phyloP scores from a whole-genome alignment of 352 stramenopile species.

The Globisporangium abappressorium region DNA sequence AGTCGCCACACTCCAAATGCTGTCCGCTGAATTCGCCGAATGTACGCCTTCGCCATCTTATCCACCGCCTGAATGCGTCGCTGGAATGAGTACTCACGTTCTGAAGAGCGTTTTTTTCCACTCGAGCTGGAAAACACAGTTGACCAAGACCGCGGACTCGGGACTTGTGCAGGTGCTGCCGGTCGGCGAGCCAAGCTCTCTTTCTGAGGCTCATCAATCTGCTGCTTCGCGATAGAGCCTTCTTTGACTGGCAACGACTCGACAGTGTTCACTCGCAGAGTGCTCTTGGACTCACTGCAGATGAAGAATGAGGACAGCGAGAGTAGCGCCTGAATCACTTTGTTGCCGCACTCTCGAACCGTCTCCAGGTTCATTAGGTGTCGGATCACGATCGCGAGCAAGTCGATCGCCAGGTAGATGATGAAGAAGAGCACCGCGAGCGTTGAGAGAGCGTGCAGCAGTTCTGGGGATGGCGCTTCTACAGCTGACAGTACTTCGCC shows the following conservation, averaged over 20 bases:
- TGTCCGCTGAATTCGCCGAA: neutral
- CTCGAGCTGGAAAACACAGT: constrained; percentile 1
- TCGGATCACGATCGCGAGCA: constrained; percentile 16
- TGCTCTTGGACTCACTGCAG: constrained; percentile 11
- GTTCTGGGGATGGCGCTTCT: constrained; percentile 12
- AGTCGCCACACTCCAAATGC: constrained; percentile 15
- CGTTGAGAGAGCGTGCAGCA: constrained; percentile 16
- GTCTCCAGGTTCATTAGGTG: neutral
- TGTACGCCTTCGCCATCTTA: neutral
- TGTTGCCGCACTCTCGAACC: neutral
- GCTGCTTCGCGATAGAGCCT: neutral
- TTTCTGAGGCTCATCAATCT: neutral
- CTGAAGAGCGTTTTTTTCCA: neutral
- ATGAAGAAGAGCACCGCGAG: constrained; percentile 27
- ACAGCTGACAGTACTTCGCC: constrained; percentile 6
- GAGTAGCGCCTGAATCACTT: neutral
- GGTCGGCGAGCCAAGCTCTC: neutral
- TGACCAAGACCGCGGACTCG: neutral
- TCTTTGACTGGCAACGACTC: neutral
- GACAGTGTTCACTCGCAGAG: neutral
- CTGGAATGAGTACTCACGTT: neutral
- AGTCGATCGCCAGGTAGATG: constrained; percentile 24
- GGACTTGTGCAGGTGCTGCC: neutral
- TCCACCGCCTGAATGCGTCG: constrained; percentile 6
- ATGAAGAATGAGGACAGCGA: neutral